Evolutionary conservation across 805 yeast genomes (phyloP), one percentile per base, ranked within the genome.

Genomic region (Candida ponderosae): DNA sequence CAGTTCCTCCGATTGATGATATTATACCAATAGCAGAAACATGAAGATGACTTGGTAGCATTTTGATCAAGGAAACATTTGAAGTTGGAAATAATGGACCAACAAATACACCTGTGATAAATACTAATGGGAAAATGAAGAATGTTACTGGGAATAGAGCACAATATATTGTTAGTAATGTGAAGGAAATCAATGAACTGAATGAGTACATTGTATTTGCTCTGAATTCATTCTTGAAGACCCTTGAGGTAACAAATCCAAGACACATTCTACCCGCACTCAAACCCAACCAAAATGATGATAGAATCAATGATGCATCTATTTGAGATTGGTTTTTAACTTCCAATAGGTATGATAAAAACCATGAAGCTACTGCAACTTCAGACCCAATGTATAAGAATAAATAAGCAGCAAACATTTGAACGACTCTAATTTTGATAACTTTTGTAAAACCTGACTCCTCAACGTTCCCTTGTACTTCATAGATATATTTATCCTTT

Each of bases 1-100:
- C 95, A 14, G 80, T 75, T 4, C 93, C 89, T 6, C 94, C 95
- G 41, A 84, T 53, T 0, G 93, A 88, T 39, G 88, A 78, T 17
- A 81, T 74, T 37, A 82, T 65, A 0, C 95, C 89, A 8, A 86
- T 69, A 1, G 87, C 89, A 15, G 75, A 59, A 9, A 82, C 72
- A 37, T 81, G 82, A 36, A 71, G 59, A 30, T 65, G 67, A 20
- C 61, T 57, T 0, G 95, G 95, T 31, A 86, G 54, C 2, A 76
- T 61, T 38, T 76, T 74, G 33, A 82, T 57, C 2, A 86, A 68
- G 9, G 80, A 71, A 13, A 81, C 73, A 35, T 82, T 76, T 0
- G 83, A 74, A 6, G 89, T 78, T 1, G 94, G 88, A 56, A 79
- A 82, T 27, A 76, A 60, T 2, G 89, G 89, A 0, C 89, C 90